Conservation (phyloP, 208 protist genomes). For the Trypanosoma lewisi region DNA sequence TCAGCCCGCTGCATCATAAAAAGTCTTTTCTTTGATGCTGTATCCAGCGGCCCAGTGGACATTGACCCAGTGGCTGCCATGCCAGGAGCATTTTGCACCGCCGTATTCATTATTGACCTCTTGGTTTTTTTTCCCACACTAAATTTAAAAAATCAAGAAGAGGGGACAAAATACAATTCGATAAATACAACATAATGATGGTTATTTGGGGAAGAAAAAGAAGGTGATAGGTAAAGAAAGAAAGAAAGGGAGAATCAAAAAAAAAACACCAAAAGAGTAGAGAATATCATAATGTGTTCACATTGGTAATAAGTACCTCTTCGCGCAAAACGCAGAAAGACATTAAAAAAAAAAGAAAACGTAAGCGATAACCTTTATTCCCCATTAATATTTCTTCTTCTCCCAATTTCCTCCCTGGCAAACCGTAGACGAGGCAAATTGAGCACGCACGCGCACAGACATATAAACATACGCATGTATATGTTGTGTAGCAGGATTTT, state of each 20-base stretch:
- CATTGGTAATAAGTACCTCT: neutral
- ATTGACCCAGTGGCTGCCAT: neutral
- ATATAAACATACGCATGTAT: neutral
- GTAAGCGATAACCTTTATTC: no score
- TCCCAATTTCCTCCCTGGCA: no score
- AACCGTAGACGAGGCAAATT: no score
- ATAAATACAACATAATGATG: no score
- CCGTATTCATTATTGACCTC: conserved; percentile 6
- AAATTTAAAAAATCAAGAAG: neutral
- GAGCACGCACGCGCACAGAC: neutral
- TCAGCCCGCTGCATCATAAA: conserved; percentile 89
- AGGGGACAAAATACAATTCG: neutral
- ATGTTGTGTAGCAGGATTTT: neutral
- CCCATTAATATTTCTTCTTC: no score
- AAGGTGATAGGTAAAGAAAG: no score
- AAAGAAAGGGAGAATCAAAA: neutral
- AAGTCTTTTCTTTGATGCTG: conserved; percentile 67
- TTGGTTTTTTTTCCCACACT: neutral
- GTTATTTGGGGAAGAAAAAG: no score
- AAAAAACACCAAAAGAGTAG: neutral
- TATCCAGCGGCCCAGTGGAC: neutral
- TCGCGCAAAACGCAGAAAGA: no score
- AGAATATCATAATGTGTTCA: neutral
- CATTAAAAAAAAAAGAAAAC: neutral
- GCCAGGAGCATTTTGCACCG: conserved; percentile 13